phyloP scores from a whole-genome alignment of 139 green algal species.

The Chlorella sorokiniana region DNA sequence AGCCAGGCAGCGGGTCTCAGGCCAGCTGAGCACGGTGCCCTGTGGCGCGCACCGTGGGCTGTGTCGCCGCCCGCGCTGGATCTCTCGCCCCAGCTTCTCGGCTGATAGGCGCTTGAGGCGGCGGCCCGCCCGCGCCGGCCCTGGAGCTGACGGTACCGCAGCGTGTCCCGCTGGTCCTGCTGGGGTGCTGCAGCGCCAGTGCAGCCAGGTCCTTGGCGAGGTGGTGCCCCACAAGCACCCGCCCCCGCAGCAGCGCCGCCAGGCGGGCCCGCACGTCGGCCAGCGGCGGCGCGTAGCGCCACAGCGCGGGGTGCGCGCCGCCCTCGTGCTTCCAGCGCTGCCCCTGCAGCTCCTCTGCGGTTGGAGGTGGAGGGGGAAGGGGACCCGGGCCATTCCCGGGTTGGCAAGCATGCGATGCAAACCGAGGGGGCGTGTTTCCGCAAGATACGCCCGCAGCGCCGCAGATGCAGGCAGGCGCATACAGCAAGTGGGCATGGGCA shows the following conservation, averaged over 20 bases:
- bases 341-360: not conserved
- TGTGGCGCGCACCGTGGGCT: conserved; percentile 17
- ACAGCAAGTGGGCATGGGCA: not conserved
- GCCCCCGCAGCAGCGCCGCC: not conserved
- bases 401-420: too few species aligned
- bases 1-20: too few species aligned
- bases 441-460: too few species aligned
- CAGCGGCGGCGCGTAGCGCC: conserved; percentile 12
- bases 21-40: too few species aligned
- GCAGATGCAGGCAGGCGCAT: not conserved
- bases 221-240: conserved; percentile 47
- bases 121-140: conserved; percentile 24
- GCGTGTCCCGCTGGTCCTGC: conserved; percentile 9
- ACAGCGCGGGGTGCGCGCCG: conserved; percentile 18
- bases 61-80: conserved; percentile 36
- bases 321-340: conserved; percentile 13
- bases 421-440: too few species aligned
- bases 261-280: conserved; percentile 8
- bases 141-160: conserved; percentile 35
- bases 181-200: conserved; percentile 31
- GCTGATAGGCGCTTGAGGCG: conserved; percentile 22
- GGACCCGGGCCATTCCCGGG: too few species aligned
- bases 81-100: conserved; percentile 31
- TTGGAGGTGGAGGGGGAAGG: too few species aligned
- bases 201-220: conserved; percentile 42